Conservation (phyloP, 164 flowering plant genomes). For the Saururus chinensis region DNA sequence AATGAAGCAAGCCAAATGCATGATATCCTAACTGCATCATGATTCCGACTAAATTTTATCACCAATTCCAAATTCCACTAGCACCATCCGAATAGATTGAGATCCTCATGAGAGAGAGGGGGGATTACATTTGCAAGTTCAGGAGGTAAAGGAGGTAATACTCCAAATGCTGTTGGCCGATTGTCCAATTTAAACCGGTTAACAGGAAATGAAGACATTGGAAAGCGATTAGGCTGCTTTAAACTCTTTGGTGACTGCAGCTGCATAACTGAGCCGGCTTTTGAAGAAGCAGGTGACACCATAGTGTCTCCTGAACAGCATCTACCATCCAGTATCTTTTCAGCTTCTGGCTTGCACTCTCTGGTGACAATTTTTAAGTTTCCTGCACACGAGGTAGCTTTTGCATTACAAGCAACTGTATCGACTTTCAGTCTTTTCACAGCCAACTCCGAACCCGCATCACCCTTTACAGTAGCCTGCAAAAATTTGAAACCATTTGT, state of each 20-base stretch:
- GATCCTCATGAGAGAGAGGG: neutral
- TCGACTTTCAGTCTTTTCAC: slow-evolving; percentile 44
- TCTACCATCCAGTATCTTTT: slow-evolving; percentile 20
- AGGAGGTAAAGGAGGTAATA: slow-evolving; percentile 69
- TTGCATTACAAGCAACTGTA: slow-evolving; percentile 14
- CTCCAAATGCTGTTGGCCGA: slow-evolving; percentile 64
- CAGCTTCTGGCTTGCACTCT: slow-evolving; percentile 23
- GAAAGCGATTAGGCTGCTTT: slow-evolving; percentile 36
- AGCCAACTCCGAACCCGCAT: slow-evolving; percentile 31
- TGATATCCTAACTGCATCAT: neutral
- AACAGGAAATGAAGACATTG: slow-evolving; percentile 25
- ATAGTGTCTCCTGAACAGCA: slow-evolving; percentile 24
- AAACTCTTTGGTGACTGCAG: slow-evolving; percentile 28
- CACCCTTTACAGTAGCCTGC: slow-evolving; percentile 55
- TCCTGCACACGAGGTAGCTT: neutral
- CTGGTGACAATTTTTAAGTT: neutral
- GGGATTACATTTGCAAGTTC: slow-evolving; percentile 56
- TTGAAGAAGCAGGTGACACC: slow-evolving; percentile 19
- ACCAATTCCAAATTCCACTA: neutral
- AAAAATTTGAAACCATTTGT: slow-evolving; percentile 3
- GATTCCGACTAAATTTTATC: neutral
- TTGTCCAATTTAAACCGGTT: slow-evolving; percentile 80
- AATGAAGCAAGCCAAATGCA: too few species aligned
- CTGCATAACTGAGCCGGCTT: slow-evolving; percentile 17
- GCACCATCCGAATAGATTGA: neutral